Evolutionary conservation across 768 basidiomycete species (phyloP), one percentile per base, ranked within the genome.

Genomic region (Hericium coralloides): DNA sequence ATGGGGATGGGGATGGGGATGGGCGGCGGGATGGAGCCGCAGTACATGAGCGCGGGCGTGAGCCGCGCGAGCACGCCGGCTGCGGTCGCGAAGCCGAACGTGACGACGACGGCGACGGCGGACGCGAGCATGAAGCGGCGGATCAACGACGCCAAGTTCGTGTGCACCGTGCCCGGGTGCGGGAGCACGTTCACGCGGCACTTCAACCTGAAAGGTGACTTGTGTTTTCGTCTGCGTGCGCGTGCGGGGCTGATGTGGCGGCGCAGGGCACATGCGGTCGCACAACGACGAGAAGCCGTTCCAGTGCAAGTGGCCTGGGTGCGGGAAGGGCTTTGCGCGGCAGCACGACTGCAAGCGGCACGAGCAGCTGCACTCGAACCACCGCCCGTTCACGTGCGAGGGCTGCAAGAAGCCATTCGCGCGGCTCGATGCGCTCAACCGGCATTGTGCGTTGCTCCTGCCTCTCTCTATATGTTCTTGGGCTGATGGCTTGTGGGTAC

Each of bases 301-400:
- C 78, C 83, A 87, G 69, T 98, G 94, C 73, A 86, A 89, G 65
- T 95, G 92, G 85, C 91, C 92, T 1, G 93, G 92, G 22, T 98
- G 94, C 66, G 87, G 85, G 25, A 95, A 97, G 72, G 92, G 94
- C 22, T 95, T 97, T 60, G 94, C 90, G 25, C 73, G 94, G 56
- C 92, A 95, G 68, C 95, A 97, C 66, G 95, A 98, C 69, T 97
- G 95, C 72, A 98, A 95, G 68, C 82, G 94, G 2, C 95, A 98
- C 64, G 95, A 97, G 70, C 88, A 94, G 62, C 76, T 98, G 43
- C 95, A 98, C 68, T 85, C 90, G 57, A 95, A 95, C 64, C 87
- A 92, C 65, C 76, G 94, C 22, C 93, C 94, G 59, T 95, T 94
- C 68, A 87, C 82, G 12, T 98, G 95, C 65, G 90, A 94, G 9